These are phyloP conservation scores for Miscanthus lutarioriparius DNA, from an alignment of 176 grass and related monocot genomes.

Conservation along the genomic window DNA sequence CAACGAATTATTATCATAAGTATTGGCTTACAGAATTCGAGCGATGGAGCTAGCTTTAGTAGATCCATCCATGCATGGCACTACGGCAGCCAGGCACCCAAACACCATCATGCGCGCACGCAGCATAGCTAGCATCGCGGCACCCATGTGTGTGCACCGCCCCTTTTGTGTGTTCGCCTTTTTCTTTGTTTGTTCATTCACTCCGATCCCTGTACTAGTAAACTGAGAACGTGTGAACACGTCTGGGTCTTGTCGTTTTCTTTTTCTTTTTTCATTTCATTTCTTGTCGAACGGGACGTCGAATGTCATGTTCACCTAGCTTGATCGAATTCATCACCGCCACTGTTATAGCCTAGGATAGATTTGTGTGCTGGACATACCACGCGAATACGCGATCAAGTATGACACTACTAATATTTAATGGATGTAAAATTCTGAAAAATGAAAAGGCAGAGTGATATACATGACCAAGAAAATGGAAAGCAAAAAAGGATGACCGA, in stretches of 20 bases:
- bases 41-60: background rate
- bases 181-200: background rate
- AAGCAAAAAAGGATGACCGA: background rate
- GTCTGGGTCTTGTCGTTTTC: background rate
- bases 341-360: too few relatives aligned
- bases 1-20: slow-evolving; percentile 11
- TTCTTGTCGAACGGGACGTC: background rate
- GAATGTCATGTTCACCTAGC: background rate
- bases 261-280: background rate
- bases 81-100: background rate
- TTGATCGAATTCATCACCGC: too few relatives aligned
- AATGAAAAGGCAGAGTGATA: background rate
- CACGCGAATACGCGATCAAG: too few relatives aligned
- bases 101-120: background rate
- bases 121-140: background rate
- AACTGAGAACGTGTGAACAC: background rate
- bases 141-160: background rate
- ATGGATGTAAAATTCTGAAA: background rate
- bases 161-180: background rate
- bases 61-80: background rate
- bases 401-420: too few relatives aligned
- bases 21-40: background rate
- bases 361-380: too few relatives aligned
- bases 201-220: background rate
- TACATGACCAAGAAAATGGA: background rate